These are phyloP conservation scores for Petunia secreta DNA, from an alignment of 257 asterid species.

Conservation along the genomic window DNA sequence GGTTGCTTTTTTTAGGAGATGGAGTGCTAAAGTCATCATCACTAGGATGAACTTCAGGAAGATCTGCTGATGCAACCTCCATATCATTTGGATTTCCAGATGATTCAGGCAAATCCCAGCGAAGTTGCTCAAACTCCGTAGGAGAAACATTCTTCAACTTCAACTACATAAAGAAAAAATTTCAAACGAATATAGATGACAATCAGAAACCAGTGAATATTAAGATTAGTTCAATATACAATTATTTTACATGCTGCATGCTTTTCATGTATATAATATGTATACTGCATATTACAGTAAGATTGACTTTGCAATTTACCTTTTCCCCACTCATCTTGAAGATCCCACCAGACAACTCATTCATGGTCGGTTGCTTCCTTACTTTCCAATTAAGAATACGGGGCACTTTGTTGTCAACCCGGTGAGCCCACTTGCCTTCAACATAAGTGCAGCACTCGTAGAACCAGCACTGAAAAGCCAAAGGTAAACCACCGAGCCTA, in stretches of 20 bases:
- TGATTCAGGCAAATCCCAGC: slow-evolving; percentile 25
- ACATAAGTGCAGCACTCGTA: slow-evolving; percentile 13
- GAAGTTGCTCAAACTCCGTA: slow-evolving; percentile 24
- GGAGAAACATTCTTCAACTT: slow-evolving; percentile 24
- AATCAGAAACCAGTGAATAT: neutral
- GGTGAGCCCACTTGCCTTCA: slow-evolving; percentile 26
- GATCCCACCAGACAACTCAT: slow-evolving; percentile 17
- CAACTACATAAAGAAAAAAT: neutral
- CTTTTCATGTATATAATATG: no score
- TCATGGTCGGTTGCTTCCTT: slow-evolving; percentile 19
- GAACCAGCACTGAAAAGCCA: slow-evolving; percentile 27
- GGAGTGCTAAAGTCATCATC: slow-evolving; percentile 20
- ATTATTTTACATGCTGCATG: neutral
- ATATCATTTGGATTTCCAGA: slow-evolving; percentile 20
- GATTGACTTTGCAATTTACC: slow-evolving; percentile 20
- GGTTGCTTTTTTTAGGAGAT: slow-evolving; percentile 12
- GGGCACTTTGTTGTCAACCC: slow-evolving; percentile 21
- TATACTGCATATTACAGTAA: neutral
- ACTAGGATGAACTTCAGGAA: slow-evolving; percentile 11
- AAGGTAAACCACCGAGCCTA: slow-evolving; percentile 24
- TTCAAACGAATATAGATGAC: neutral
- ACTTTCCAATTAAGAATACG: slow-evolving; percentile 26
- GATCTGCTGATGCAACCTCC: neutral
- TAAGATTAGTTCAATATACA: neutral
- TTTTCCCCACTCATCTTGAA: slow-evolving; percentile 11